Conservation (phyloP, 2,329 filamentous ascomycete genomes). For the Graphilbum ipis-grandicollis region DNA sequence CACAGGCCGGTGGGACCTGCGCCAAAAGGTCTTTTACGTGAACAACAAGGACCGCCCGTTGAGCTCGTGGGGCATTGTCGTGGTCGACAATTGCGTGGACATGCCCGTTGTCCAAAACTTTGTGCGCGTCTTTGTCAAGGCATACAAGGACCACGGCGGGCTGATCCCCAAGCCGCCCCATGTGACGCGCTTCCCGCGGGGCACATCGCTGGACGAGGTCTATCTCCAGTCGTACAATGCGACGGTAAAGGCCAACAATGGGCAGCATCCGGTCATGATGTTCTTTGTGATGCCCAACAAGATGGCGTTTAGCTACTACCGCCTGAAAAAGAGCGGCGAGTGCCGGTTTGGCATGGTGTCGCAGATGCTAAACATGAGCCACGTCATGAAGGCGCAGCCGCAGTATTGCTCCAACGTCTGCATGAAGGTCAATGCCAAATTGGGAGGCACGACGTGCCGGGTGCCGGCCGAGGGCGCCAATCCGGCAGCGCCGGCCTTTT, state of each 20-base stretch:
- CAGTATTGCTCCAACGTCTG: slow-evolving; percentile 90
- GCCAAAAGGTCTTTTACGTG: slow-evolving; percentile 58
- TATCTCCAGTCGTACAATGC: slow-evolving; percentile 36
- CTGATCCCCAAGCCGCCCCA: slow-evolving; percentile 21
- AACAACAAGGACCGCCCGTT: slow-evolving; percentile 42
- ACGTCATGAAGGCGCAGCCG: slow-evolving; percentile 50
- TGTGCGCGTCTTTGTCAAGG: slow-evolving; percentile 22
- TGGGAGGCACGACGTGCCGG: slow-evolving; percentile 61
- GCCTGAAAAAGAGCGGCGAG: slow-evolving; percentile 79
- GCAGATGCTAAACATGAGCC: slow-evolving; percentile 58
- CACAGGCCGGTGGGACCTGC: slow-evolving; percentile 72
- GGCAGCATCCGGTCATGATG: slow-evolving; percentile 52
- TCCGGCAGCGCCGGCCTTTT: slow-evolving; percentile 16
- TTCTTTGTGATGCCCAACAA: slow-evolving; percentile 62
- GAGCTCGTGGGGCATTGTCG: slow-evolving; percentile 57
- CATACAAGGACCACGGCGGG: slow-evolving; percentile 33
- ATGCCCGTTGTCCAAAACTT: slow-evolving; percentile 43
- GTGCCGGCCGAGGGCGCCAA: slow-evolving; percentile 17
- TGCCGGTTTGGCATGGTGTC: slow-evolving; percentile 70
- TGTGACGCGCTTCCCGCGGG: slow-evolving; percentile 11
- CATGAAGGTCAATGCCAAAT: slow-evolving; percentile 95
- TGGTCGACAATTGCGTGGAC: slow-evolving; percentile 38
- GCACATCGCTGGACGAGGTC: slow-evolving; percentile 20
- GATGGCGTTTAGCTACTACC: slow-evolving; percentile 56
- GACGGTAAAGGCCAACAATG: slow-evolving; percentile 31